Percentiles rank a stretch among this genome's conserved stretches.
These are phyloP conservation scores for Apiospora sp. DNA, from an alignment of 2,329 filamentous ascomycete species.

Conservation along the genomic window DNA sequence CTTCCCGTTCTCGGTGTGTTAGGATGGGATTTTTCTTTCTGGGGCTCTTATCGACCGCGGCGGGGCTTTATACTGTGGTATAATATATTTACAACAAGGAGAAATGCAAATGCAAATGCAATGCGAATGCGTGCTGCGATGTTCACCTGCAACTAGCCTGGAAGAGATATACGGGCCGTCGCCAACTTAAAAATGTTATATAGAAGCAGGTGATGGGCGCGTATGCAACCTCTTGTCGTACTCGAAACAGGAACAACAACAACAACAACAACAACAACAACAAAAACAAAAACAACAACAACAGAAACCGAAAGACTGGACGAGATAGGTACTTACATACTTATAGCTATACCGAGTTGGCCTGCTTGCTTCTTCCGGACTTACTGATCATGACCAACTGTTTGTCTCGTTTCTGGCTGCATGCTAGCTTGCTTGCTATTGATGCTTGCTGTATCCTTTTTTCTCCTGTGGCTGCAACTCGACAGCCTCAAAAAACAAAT, in stretches of 20 bases:
- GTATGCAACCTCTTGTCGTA: background rate
- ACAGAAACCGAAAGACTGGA: background rate
- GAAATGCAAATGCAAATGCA: background rate
- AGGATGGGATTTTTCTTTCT: background rate
- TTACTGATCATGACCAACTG: background rate
- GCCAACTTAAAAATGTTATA: background rate
- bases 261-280: background rate
- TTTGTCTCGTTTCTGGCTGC: background rate
- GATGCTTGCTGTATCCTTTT: background rate
- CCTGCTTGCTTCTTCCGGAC: background rate
- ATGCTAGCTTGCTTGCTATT: background rate
- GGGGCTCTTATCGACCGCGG: background rate
- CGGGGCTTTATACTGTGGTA: background rate
- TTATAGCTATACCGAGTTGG: background rate
- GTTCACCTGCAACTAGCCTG: background rate
- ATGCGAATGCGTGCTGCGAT: conserved; percentile 3
- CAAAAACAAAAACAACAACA: background rate
- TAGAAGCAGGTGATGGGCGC: background rate
- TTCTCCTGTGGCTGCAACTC: background rate
- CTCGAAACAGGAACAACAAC: background rate
- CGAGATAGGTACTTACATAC: background rate
- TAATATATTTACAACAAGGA: background rate
- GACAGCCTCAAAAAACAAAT: background rate
- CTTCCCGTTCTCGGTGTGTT: background rate
- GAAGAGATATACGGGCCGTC: background rate